phyloP scores from a whole-genome alignment of 108 stramenopile genomes.

The Chaetoceros muelleri region DNA sequence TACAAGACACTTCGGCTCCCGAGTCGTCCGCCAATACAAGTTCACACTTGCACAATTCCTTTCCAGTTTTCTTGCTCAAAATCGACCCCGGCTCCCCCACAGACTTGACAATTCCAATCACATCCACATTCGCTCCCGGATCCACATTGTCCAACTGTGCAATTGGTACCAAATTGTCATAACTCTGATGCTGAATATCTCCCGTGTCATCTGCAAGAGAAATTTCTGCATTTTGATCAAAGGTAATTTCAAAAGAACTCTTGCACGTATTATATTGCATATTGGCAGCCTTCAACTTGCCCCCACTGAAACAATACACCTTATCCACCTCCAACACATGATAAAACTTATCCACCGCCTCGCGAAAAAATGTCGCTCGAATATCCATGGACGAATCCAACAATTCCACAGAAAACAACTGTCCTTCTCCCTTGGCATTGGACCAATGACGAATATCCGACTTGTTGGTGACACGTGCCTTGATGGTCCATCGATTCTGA shows the following conservation, averaged over 20 bases:
- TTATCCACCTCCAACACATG: slow-evolving; percentile 66
- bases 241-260: slow-evolving; percentile 86
- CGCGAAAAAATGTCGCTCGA: slow-evolving; percentile 93
- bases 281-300: slow-evolving; percentile 90
- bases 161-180: slow-evolving; percentile 64
- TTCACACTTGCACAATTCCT: slow-evolving; percentile 85
- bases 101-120: slow-evolving; percentile 78
- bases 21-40: slow-evolving; percentile 85
- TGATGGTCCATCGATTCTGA: slow-evolving; percentile 86
- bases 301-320: slow-evolving; percentile 90
- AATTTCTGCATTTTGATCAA: slow-evolving; percentile 86
- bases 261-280: slow-evolving; percentile 90
- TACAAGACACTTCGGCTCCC: slow-evolving; percentile 72
- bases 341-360: slow-evolving; percentile 88
- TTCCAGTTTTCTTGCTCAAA: slow-evolving; percentile 69
- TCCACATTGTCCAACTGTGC: slow-evolving; percentile 54
- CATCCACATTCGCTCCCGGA: slow-evolving; percentile 49
- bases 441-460: slow-evolving; percentile 81
- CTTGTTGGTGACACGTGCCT: slow-evolving; percentile 83
- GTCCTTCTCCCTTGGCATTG: slow-evolving; percentile 91
- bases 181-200: slow-evolving; percentile 52
- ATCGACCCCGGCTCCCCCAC: slow-evolving; percentile 52
- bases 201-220: slow-evolving; percentile 48
- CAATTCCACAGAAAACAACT: slow-evolving; percentile 77
- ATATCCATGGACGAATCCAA: slow-evolving; percentile 83